Evolutionary conservation across 75 land plant genomes (phyloP).

Genomic region (Larix kaempferi): DNA sequence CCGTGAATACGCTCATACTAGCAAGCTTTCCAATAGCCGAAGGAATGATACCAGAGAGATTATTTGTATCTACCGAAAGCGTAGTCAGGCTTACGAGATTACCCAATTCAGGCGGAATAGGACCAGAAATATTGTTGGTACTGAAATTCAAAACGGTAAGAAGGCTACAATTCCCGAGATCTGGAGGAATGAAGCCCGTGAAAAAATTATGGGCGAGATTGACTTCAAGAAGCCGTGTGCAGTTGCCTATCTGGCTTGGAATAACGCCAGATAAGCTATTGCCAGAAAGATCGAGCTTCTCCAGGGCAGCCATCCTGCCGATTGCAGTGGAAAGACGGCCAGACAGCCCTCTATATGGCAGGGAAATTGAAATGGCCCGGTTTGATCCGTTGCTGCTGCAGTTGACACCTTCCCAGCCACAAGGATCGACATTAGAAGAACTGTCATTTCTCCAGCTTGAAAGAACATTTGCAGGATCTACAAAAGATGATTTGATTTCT

Average conservation of each 20-base stretch:
- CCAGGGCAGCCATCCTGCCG: too few species aligned
- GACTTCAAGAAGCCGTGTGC: slow-evolving; percentile 30
- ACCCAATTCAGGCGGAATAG: slow-evolving; percentile 33
- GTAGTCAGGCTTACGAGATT: slow-evolving; percentile 23
- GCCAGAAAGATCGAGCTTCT: too few species aligned
- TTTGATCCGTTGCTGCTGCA: too few species aligned
- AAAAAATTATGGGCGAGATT: too few species aligned
- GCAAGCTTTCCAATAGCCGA: slow-evolving; percentile 32
- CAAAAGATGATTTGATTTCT: slow-evolving; percentile 18
- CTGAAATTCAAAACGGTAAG: slow-evolving; percentile 31
- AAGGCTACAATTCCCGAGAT: slow-evolving; percentile 21
- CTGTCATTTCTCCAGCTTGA: too few species aligned
- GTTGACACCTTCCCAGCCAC: too few species aligned
- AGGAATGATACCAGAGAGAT: slow-evolving; percentile 38
- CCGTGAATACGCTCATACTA: slow-evolving; percentile 32
- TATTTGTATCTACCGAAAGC: slow-evolving; percentile 27
- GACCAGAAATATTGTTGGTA: slow-evolving; percentile 36
- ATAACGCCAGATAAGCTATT: too few species aligned
- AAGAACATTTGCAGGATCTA: slow-evolving; percentile 4
- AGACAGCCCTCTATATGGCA: too few species aligned
- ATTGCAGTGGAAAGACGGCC: too few species aligned
- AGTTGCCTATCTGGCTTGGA: too few species aligned
- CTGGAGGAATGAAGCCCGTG: slow-evolving; percentile 24
- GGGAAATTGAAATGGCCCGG: too few species aligned
- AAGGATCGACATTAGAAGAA: too few species aligned